These are phyloP conservation scores for Solanum etuberosum DNA, from an alignment of 257 asterid species.

Conservation along the genomic window DNA sequence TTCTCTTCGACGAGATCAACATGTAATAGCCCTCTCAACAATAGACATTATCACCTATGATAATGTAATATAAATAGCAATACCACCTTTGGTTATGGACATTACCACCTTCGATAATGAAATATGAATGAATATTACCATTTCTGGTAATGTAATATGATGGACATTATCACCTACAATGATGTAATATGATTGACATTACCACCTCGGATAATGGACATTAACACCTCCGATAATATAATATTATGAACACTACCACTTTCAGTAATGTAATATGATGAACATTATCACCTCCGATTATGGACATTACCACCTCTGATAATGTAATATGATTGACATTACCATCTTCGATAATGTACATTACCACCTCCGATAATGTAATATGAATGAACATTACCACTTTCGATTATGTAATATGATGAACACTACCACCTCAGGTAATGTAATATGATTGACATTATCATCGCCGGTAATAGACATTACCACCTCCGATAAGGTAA, in stretches of 20 bases:
- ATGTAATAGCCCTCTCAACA: no score
- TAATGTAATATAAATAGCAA: neutral
- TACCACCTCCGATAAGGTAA: neutral
- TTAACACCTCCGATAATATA: neutral
- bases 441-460: neutral
- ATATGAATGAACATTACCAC: no score
- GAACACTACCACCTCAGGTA: neutral
- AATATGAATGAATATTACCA: no score
- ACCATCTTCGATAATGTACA: no score
- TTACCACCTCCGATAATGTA: no score
- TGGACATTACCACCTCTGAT: no score
- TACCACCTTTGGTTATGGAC: no score
- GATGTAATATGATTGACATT: neutral
- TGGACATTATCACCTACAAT: neutral
- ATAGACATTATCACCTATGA: neutral
- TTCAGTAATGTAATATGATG: neutral
- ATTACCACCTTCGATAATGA: no score
- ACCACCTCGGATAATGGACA: neutral
- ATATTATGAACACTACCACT: neutral
- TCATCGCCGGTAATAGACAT: neutral
- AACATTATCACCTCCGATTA: no score
- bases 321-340: no score
- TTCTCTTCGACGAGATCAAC: neutral
- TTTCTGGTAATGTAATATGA: neutral
- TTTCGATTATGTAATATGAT: no score